Conservation (phyloP, 371 early-diverging fungal genomes). For the Mucor irregularis region DNA sequence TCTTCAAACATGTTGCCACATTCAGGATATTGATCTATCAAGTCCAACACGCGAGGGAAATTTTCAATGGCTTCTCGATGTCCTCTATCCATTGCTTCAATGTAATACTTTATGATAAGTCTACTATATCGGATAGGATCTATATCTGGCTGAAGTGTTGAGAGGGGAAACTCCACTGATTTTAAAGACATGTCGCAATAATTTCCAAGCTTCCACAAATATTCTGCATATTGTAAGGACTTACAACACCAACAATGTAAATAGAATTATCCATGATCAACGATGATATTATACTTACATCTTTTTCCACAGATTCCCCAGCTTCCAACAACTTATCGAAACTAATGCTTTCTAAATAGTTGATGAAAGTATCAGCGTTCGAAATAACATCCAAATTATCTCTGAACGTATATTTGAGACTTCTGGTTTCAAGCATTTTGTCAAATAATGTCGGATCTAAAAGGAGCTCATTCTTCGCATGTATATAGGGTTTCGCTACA, state of each 20-base stretch:
- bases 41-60: constrained; percentile 70
- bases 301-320: not conserved
- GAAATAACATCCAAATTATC: not conserved
- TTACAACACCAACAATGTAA: not conserved
- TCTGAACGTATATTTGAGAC: too few species aligned
- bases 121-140: constrained; percentile 34
- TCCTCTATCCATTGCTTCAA: constrained; percentile 48
- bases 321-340: constrained; percentile 17
- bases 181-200: constrained; percentile 39
- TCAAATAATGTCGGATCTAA: too few species aligned
- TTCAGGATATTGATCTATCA: constrained; percentile 59
- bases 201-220: constrained; percentile 38
- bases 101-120: constrained; percentile 50
- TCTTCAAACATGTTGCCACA: constrained; percentile 33
- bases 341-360: constrained; percentile 21
- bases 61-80: constrained; percentile 53
- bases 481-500: too few species aligned
- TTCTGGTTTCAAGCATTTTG: too few species aligned
- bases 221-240: constrained; percentile 14
- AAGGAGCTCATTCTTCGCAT: too few species aligned
- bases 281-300: constrained; percentile 9
- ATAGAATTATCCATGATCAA: too few species aligned
- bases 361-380: constrained; percentile 6
- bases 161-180: constrained; percentile 7
- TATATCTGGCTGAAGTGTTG: constrained; percentile 14